Base-by-base conservation (phyloP, 257 asterid genomes). In the Forsythia suspensa region DNA sequence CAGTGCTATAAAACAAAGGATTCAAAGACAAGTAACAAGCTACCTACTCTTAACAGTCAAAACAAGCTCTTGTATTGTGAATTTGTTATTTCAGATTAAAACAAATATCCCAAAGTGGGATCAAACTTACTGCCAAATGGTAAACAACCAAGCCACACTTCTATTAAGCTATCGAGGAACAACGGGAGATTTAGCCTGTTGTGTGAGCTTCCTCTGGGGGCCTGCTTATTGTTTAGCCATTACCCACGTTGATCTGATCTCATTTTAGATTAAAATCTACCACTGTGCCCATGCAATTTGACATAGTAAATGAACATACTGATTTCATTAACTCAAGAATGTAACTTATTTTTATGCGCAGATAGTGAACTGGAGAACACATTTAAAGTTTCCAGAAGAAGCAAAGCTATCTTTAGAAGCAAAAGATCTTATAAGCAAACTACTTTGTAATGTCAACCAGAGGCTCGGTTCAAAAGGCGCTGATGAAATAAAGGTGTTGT, bases 391-490 rank as follows among this genome's bases (percentile, higher is more conserved):
- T 76, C 88, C 88, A 3, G 86, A 75, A 61, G 88, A 85, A 74
- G 82, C 86, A 21, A 79, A 69, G 57, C 76, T 85, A 69, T 82
- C 86, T 61, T 13, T 61, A 4, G 88, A 82, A 70, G 86, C 85
- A 59, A 79, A 79, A 69, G 85, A 81, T 79, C 79, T 84, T 12
- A 78, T 81, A 34, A 65, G 80, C 76, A 72, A 73, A 67, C 79
- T 82, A 38, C 85, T 84, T 68, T 80, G 85, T 81, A 24, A 69
- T 81, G 87, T 81, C 59, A 75, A 77, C 75, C 77, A 76, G 43
- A 85, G 86, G 79, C 83, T 85, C 4, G 86, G 88, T 20, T 63
- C 88, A 63, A 77, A 77, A 48, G 88, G 88, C 24, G 77, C 84
- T 15, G 77, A 81, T 63, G 80, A 79, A 79, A 82, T 85, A n/a